Base-by-base conservation (phyloP, 345 rosid genomes). In the Corymbia maculata region DNA sequence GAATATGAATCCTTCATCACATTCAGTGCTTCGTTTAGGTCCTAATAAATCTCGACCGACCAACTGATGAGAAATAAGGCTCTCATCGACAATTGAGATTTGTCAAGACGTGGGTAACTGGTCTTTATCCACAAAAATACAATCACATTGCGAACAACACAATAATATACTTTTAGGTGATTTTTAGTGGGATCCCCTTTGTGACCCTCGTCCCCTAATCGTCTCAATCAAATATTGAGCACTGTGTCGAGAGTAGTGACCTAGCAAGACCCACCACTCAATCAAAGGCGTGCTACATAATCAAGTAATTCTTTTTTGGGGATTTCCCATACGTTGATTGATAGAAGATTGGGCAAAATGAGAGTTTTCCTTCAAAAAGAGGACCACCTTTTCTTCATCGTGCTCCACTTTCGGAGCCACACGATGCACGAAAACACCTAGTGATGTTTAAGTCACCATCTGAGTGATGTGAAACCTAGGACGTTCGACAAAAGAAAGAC, bases 21-120 rank as follows among this genome's bases (percentile, higher is more conserved):
- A 0, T 64, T 13, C 9, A 13, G 7, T 13, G 36, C 75, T 64
- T 2, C 2, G 0, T 64, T n/a, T 0, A 0, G 1, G 2, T 64
- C 75, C 13, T 1, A 0, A 5, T 59, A 12, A 6, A 59, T 11
- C 26, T 59, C 28, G 24, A 59, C 7, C 30, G 12, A 0, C n/a
- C 16, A 3, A 64, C 13, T 64, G 17, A 64, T 64, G 42, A 64
- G 42, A 64, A 64, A n/a, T 7, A 64, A 64, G 17, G 75, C 14
- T 6, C 3, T 64, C 0, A n/a, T 13, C 17, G 0, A 61, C 13
- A 28, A 7, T 28, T n/a, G 17, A 64, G 36, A n/a, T 2, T 13
- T 0, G 0, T n/a, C 15, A 0, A 16, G 14, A 64, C 9, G n/a
- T 0, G 17, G 15, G 14, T 64, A 64, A 13, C 13, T 64, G 4